Percentiles rank a stretch among this genome's conserved stretches.
phyloP scores from a whole-genome alignment of 345 rosid species.

The Euphorbia pulcherrima region DNA sequence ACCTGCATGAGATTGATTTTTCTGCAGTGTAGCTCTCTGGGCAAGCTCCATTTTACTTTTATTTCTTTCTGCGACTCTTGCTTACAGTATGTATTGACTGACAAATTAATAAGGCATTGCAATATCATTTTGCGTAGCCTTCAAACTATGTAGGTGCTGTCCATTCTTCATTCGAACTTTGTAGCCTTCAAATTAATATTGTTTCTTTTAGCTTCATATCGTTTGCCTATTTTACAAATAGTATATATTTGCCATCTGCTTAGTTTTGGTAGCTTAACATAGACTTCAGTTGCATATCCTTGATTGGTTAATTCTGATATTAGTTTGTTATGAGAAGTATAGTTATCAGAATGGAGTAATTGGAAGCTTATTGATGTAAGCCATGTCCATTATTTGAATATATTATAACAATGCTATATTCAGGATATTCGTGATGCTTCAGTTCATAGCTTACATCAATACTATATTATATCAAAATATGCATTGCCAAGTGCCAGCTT shows the following conservation, averaged over 20 bases:
- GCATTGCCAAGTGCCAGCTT: constrained; percentile 8
- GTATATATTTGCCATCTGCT: not conserved
- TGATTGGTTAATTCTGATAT: not conserved
- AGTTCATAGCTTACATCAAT: constrained; percentile 18
- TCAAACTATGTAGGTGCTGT: not conserved
- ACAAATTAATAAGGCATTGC: too few relatives aligned
- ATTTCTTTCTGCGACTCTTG: not conserved
- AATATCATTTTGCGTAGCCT: not conserved
- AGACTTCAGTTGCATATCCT: not conserved
- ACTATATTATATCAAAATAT: not conserved
- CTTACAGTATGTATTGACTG: too few relatives aligned
- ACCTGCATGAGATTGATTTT: not conserved
- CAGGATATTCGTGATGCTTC: constrained; percentile 17
- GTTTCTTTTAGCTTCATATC: not conserved
- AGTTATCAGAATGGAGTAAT: not conserved
- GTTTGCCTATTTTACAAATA: not conserved
- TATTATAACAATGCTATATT: not conserved
- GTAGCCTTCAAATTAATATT: too few relatives aligned
- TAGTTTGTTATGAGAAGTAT: not conserved
- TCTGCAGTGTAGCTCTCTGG: not conserved
- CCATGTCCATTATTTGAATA: not conserved
- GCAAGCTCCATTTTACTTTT: not conserved
- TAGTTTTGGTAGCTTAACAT: not conserved
- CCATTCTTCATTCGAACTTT: not conserved
- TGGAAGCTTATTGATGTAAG: not conserved